Evolutionary conservation across 1,139 yeast genomes (phyloP).

Genomic region (Groenewaldozyma auringiensis): DNA sequence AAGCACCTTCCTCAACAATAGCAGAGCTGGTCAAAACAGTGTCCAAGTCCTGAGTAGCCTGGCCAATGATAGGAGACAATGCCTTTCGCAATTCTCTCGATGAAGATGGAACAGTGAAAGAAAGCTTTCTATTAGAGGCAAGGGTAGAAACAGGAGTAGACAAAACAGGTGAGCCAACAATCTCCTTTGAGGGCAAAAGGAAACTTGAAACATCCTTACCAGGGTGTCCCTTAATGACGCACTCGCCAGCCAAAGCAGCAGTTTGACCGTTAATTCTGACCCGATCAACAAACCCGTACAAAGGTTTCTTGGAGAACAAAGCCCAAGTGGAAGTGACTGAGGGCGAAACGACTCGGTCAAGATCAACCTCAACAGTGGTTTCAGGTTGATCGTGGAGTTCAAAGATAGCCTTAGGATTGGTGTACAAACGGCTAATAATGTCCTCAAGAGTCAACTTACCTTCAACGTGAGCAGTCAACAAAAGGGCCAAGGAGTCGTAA

Average conservation of each 20-base stretch:
- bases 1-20: conserved; percentile 32
- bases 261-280: conserved; percentile 74
- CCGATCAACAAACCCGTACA: conserved; percentile 80
- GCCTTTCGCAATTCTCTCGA: conserved; percentile 7
- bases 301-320: conserved; percentile 38
- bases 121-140: conserved; percentile 11
- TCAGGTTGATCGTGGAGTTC: conserved; percentile 74
- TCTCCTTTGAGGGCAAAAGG: conserved; percentile 29
- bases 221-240: conserved; percentile 48
- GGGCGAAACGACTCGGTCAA: conserved; percentile 50
- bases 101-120: conserved; percentile 15
- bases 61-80: conserved; percentile 8
- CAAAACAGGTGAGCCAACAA: conserved; percentile 33
- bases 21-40: conserved; percentile 24
- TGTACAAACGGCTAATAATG: conserved; percentile 65
- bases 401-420: conserved; percentile 76
- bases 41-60: conserved; percentile 19
- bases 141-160: conserved; percentile 10
- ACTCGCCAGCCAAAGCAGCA: conserved; percentile 73
- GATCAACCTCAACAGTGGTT: conserved; percentile 67
- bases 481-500: conserved; percentile 72
- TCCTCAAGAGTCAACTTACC: conserved; percentile 68
- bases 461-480: conserved; percentile 70
- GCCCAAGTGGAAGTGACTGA: conserved; percentile 42
- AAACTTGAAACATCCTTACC: conserved; percentile 41